A percentile compares a stretch with the other conserved stretches of the same genome.
phyloP scores from a whole-genome alignment of 2,329 filamentous ascomycete genomes.

The Ophiostoma sp. region DNA sequence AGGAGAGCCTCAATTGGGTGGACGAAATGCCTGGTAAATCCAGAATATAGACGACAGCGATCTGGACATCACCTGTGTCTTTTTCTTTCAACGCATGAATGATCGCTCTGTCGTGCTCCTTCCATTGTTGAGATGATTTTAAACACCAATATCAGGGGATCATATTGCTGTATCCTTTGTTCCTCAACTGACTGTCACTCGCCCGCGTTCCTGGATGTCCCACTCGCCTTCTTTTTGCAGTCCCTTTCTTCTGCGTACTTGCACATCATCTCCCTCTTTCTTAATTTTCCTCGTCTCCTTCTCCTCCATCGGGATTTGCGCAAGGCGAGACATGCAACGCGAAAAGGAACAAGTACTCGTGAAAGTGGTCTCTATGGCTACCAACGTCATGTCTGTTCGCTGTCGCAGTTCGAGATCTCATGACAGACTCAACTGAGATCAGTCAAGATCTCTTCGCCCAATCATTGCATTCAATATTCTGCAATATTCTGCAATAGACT shows the following conservation, averaged over 20 bases:
- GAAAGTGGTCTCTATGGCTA: neutral
- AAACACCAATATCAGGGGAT: neutral
- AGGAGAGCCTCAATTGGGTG: neutral
- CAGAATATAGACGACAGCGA: neutral
- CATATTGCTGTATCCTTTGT: neutral
- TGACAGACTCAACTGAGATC: neutral
- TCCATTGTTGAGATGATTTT: neutral
- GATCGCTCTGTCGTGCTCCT: neutral
- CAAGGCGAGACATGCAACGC: conserved; percentile 8
- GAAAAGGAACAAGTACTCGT: neutral
- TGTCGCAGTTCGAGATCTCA: neutral
- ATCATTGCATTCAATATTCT: neutral
- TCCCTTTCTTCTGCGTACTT: neutral
- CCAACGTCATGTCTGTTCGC: neutral
- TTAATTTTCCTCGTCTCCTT: neutral
- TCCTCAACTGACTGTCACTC: neutral
- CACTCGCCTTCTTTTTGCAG: neutral
- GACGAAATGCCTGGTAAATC: neutral
- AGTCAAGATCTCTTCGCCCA: neutral
- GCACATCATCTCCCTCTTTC: neutral
- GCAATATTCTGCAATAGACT: neutral
- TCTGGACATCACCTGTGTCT: neutral
- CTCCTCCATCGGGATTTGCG: neutral
- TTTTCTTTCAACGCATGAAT: neutral
- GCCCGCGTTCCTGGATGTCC: neutral